A percentile compares a stretch with the other conserved stretches of the same genome.
Evolutionary conservation across 192 early-diverging fungal genomes (phyloP).

Genomic region (Chytriomyces confervae): DNA sequence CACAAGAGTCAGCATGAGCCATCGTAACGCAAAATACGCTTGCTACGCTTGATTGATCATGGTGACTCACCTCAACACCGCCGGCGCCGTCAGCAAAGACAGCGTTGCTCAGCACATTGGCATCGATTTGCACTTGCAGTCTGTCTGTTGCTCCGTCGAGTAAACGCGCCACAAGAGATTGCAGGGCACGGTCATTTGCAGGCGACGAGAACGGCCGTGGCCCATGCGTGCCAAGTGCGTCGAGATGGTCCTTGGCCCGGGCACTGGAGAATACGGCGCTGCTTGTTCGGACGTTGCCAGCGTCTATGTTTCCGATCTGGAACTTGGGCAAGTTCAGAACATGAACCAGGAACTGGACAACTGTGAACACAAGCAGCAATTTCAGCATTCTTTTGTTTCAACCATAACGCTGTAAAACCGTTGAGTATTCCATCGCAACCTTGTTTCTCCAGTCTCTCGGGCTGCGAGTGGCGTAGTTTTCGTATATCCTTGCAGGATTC

Average conservation of each 20-base stretch:
- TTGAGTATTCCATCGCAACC: too few species aligned
- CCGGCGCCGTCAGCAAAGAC: background rate
- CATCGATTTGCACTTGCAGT: background rate
- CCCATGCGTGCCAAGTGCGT: background rate
- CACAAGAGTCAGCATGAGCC: background rate
- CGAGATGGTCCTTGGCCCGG: background rate
- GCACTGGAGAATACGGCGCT: background rate
- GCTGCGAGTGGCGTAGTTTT: too few species aligned
- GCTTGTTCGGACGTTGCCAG: too few species aligned
- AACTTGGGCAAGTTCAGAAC: too few species aligned
- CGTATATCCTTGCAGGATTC: too few species aligned
- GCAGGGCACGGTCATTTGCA: background rate
- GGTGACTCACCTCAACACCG: background rate
- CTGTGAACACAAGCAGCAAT: too few species aligned
- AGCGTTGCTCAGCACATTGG: background rate
- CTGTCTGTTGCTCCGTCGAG: background rate
- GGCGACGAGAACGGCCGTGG: conserved; percentile 9
- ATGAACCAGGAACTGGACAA: too few species aligned
- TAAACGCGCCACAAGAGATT: background rate
- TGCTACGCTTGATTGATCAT: background rate
- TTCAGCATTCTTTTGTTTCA: too few species aligned
- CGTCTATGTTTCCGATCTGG: too few species aligned
- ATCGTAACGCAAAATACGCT: background rate
- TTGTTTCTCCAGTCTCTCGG: too few species aligned
- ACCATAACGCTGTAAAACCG: too few species aligned